Evolutionary conservation across 108 stramenopile species (phyloP).

Genomic region (Cyclotella kingstonii): DNA sequence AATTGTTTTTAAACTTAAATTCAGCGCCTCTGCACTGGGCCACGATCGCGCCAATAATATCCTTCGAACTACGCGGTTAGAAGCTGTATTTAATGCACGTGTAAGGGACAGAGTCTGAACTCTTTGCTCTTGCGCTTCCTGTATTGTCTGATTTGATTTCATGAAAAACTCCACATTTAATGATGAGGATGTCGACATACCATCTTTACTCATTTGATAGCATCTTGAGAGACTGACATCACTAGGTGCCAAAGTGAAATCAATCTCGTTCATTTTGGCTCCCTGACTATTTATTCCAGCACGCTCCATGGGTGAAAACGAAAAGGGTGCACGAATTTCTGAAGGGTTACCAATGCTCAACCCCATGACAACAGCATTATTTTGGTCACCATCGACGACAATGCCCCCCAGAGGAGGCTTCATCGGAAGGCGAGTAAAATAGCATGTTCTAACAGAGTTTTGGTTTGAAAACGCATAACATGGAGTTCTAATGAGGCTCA

Average conservation of each 20-base stretch:
- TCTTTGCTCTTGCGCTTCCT: constrained; percentile 16
- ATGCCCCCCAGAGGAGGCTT: background rate
- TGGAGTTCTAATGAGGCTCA: no score
- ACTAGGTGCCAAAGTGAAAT: constrained; percentile 82
- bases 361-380: background rate
- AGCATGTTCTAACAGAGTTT: background rate
- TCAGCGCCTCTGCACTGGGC: constrained; percentile 84
- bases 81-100: constrained; percentile 77
- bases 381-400: background rate
- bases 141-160: constrained; percentile 5
- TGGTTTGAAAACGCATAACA: background rate
- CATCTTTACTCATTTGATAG: constrained; percentile 33
- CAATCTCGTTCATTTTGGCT: constrained; percentile 61
- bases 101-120: constrained; percentile 63
- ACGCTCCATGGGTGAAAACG: constrained; percentile 24
- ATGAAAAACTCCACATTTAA: no score
- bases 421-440: background rate
- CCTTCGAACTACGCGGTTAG: constrained; percentile 78
- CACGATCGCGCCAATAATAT: constrained; percentile 77
- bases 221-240: constrained; percentile 78
- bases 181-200: no score
- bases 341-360: constrained; percentile 1
- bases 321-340: constrained; percentile 7
- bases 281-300: constrained; percentile 44
- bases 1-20: constrained; percentile 64